Evolutionary conservation across 495 filamentous ascomycete genomes (phyloP).

Genomic region (Hamigera avellanea): DNA sequence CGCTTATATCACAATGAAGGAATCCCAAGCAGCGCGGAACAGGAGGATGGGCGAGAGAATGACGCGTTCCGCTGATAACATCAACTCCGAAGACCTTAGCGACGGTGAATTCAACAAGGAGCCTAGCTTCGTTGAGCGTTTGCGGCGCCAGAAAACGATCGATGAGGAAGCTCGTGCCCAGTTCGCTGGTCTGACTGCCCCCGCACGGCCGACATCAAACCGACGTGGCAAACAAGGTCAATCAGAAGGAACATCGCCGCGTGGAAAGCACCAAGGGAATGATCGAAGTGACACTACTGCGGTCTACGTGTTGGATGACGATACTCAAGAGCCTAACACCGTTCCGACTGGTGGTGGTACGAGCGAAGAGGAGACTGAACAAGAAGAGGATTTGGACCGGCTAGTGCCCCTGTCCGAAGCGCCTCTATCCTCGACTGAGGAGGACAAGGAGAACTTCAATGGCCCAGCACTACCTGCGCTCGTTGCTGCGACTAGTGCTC

Average conservation of each 20-base stretch:
- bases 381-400: slow-evolving; percentile 28
- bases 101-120: slow-evolving; percentile 37
- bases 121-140: slow-evolving; percentile 28
- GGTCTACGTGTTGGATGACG: slow-evolving; percentile 3
- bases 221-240: slow-evolving; percentile 1
- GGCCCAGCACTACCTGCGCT: slow-evolving; percentile 15
- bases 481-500: slow-evolving; percentile 20
- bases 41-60: slow-evolving; percentile 23
- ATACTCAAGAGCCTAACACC: slow-evolving; percentile 4
- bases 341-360: slow-evolving; percentile 12
- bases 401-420: slow-evolving; percentile 19
- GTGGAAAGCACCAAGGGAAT: slow-evolving; percentile 1
- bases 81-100: slow-evolving; percentile 28
- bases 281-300: slow-evolving; percentile 2
- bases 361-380: slow-evolving; percentile 43
- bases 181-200: slow-evolving; percentile 28
- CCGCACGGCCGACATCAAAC: slow-evolving; percentile 12
- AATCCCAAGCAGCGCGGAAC: slow-evolving; percentile 33
- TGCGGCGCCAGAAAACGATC: slow-evolving; percentile 23
- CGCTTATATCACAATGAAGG: slow-evolving; percentile 39
- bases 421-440: slow-evolving; percentile 22
- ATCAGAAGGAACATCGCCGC: slow-evolving; percentile 2
- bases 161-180: slow-evolving; percentile 27
- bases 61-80: slow-evolving; percentile 26
- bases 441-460: slow-evolving; percentile 40